These are phyloP conservation scores for Microdochium trichocladiopsis DNA, from an alignment of 2,329 filamentous ascomycete species.

Conservation along the genomic window DNA sequence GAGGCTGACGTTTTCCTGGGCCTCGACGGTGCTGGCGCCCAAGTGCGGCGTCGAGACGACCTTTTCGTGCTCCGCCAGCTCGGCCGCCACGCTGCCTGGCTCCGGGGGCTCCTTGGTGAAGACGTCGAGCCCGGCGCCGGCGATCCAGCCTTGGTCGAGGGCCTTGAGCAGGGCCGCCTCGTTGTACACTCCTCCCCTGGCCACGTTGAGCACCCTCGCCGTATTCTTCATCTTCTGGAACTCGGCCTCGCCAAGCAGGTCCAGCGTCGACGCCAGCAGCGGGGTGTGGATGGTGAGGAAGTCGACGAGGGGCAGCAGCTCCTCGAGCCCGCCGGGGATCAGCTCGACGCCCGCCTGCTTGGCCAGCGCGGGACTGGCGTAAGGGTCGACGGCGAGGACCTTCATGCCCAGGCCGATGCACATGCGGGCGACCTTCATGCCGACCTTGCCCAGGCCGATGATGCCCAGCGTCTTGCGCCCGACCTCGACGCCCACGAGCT, in stretches of 20 bases:
- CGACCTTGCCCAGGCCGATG: constrained; percentile 77
- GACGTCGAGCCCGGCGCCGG: constrained; percentile 73
- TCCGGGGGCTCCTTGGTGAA: constrained; percentile 68
- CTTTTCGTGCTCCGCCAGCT: constrained; percentile 57
- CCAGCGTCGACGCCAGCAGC: constrained; percentile 67
- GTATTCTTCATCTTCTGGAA: constrained; percentile 65
- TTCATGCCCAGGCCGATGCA: constrained; percentile 72
- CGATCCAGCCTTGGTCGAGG: constrained; percentile 63
- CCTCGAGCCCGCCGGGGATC: constrained; percentile 47
- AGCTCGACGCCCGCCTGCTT: constrained; percentile 44
- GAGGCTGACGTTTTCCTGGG: constrained; percentile 76
- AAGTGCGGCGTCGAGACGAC: constrained; percentile 76
- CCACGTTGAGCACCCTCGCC: constrained; percentile 71
- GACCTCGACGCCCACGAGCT: constrained; percentile 70
- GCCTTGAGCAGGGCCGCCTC: constrained; percentile 66
- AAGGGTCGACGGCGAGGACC: constrained; percentile 69
- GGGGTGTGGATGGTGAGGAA: constrained; percentile 80
- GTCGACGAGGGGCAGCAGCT: constrained; percentile 60
- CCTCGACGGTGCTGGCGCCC: constrained; percentile 73
- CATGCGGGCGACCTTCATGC: constrained; percentile 73
- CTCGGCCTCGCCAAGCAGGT: constrained; percentile 63
- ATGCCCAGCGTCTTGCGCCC: constrained; percentile 71
- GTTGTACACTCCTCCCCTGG: constrained; percentile 73
- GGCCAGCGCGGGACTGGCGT: constrained; percentile 67
- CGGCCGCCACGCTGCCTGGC: constrained; percentile 50